Percentiles rank a stretch among this genome's conserved stretches.
These are phyloP conservation scores for Zoysia japonica DNA, from an alignment of 176 grass and related monocot genomes.

Conservation along the genomic window DNA sequence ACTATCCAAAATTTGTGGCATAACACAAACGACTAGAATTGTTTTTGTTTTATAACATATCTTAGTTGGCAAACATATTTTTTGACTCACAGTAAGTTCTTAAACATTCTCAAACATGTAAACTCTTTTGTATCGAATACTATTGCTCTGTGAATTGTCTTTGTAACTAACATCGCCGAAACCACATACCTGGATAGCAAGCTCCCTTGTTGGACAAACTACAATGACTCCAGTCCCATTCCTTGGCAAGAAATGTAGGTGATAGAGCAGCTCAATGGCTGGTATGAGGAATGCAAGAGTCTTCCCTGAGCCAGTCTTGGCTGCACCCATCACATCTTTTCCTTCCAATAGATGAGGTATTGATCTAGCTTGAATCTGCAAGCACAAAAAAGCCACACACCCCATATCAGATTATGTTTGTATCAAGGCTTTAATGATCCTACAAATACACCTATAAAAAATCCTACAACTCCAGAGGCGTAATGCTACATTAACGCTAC, in stretches of 20 bases:
- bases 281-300: constrained; percentile 84
- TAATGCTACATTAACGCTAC: background rate
- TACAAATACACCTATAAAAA: background rate
- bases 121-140: background rate
- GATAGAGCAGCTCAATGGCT: constrained; percentile 60
- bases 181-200: constrained; percentile 73
- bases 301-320: constrained; percentile 71
- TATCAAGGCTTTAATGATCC: background rate
- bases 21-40: background rate
- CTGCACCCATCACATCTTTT: constrained; percentile 78
- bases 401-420: background rate
- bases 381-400: constrained; percentile 6
- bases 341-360: constrained; percentile 69
- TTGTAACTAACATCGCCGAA: background rate
- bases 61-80: background rate
- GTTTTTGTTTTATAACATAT: background rate
- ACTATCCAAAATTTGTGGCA: background rate
- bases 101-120: background rate
- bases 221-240: constrained; percentile 74
- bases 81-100: background rate
- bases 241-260: constrained; percentile 52
- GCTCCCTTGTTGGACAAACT: constrained; percentile 75
- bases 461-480: background rate
- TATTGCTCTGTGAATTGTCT: background rate
- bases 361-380: constrained; percentile 79